Evolutionary conservation across 805 yeast species (phyloP), one percentile per base, ranked within the genome.

Genomic region (Lipomyces yamanashiensis): DNA sequence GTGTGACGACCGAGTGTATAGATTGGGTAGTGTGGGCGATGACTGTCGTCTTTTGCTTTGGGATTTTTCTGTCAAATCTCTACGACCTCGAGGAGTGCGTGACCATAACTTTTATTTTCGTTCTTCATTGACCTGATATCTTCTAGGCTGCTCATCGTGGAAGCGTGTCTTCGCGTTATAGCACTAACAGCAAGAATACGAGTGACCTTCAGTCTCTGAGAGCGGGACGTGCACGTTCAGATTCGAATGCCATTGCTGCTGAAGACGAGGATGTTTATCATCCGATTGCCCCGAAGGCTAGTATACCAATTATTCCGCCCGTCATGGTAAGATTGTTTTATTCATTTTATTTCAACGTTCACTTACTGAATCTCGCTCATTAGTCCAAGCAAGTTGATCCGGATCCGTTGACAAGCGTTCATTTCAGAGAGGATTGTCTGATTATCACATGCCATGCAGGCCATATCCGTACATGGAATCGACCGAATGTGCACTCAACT

Each of bases 11-110:
- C 71, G 77, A 1, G 71, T 74, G 21, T 84, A 84, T 69, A 73
- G 86, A 39, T 74, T 85, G 8, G 85, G 84, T 3, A 75, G 84
- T 12, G 85, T 80, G 19, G 86, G 86, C 9, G 86, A 84, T 61
- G 88, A 85, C 67, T 85, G 86, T 2, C 74, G 76, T 28, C 69
- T 85, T 7, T 68, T 81, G 19, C 74, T 84, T 43, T 85, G 86
- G 82, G 87, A 85, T 64, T 83, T 85, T 63, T 77, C 80, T 13
- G 85, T 85, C 2, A 73, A 78, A 63, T 74, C 78, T 41, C 69
- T 82, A 47, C 74, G 72, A 41, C 71, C 70, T 8, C 39, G 64
- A 15, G 68, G 67, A 7, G 67, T 57, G 45, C 6, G 58, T 50
- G 6, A 28, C 10, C 19, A 4, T 2, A 19, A 13, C 21, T 50